These are phyloP conservation scores for Leishmania amazonensis DNA, from an alignment of 208 protist genomes.

Conservation along the genomic window DNA sequence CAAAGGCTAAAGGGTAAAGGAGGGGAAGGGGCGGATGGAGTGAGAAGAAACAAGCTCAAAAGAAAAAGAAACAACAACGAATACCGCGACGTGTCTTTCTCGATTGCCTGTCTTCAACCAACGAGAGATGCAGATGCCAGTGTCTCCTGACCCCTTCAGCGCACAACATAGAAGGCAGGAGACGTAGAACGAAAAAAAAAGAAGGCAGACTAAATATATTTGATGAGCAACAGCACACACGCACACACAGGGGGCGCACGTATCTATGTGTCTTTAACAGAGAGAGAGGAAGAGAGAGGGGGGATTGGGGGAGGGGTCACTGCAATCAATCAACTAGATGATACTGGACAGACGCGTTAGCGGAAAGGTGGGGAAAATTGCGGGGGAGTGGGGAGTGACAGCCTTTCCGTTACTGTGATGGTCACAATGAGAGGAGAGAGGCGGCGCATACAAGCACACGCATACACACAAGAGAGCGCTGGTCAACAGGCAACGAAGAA, in stretches of 20 bases:
- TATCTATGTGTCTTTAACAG: neutral
- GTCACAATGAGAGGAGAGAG: neutral
- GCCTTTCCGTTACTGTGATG: neutral
- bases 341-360: neutral
- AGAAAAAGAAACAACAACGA: neutral
- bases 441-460: neutral
- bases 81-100: neutral
- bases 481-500: neutral
- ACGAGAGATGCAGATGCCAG: neutral
- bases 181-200: no score
- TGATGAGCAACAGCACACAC: neutral
- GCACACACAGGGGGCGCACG: neutral
- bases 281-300: neutral
- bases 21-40: no score
- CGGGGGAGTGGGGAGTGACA: no score
- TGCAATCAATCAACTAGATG: neutral
- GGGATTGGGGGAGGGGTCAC: neutral
- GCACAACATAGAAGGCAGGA: neutral
- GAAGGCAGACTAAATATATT: neutral
- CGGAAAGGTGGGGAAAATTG: no score
- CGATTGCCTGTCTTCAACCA: neutral
- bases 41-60: neutral
- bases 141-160: neutral
- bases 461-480: neutral
- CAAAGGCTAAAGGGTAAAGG: neutral